Evolutionary conservation across 306 rosid species (phyloP), one percentile per base, ranked within the genome.

Genomic region (Ammopiptanthus mongolicus): DNA sequence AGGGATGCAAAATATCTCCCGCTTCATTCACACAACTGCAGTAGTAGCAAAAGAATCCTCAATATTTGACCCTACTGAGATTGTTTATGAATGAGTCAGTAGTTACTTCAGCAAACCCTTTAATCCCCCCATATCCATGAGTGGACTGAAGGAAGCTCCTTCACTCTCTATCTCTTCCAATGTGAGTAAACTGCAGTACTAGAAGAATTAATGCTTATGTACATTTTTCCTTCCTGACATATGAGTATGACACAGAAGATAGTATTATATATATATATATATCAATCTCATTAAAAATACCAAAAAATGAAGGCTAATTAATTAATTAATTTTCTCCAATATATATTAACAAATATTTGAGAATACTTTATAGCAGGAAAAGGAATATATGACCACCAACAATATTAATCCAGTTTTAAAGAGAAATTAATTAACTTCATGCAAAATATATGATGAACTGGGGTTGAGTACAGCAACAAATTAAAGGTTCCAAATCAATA

Each of bases 71-170:
- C n/a, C n/a, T n/a, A n/a, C n/a, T n/a, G 74, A 21, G 33, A 31
- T 31, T 44, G 52, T 73, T 72, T 69, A 63, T 79, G 72, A 44
- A 64, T 78, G 84, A 83, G 15, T 71, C 82, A 51, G 65, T 63
- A 79, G 57, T 78, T 83, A 78, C 75, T 81, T 76, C 64, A 76
- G 21, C 78, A 70, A 70, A 70, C 75, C 78, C 85, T 76, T 75
- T 55, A 74, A 29, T 66, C 69, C 74, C 28, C 18, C 63, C 55
- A 8, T 33, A 65, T 61, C 82, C 77, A 60, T 76, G 80, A 69
- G 63, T 77, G 82, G 85, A 65, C 87, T 84, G 87, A 84, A 66
- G 80, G 82, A 84, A 84, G 85, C 85, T 50, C 87, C 87, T 84
- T 81, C 84, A 68, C 53, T 81, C 84, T 69, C 84, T 61, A 51